A percentile compares a stretch with the other conserved stretches of the same genome.
phyloP scores from a whole-genome alignment of 202 grass and related monocot genomes.

The Schoenoplectus tabernaemontani region DNA sequence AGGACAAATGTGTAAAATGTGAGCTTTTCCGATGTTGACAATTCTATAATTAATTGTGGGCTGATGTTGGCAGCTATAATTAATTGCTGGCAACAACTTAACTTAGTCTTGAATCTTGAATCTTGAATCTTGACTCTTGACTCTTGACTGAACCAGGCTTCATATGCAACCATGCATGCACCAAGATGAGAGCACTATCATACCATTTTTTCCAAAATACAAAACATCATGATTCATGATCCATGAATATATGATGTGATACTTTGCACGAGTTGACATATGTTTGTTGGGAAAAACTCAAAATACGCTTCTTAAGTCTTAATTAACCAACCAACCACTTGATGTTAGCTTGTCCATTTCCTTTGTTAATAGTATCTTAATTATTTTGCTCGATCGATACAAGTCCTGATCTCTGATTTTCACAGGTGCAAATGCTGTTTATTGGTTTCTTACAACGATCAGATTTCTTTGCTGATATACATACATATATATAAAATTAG shows the following conservation, averaged over 20 bases:
- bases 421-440: too few relatives aligned
- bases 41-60: not conserved
- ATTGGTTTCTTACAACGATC: too few relatives aligned
- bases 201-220: not conserved
- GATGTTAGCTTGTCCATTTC: too few relatives aligned
- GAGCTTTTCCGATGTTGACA: conserved; percentile 1
- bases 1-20: not conserved
- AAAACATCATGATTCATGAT: not conserved
- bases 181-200: not conserved
- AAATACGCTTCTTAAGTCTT: too few relatives aligned
- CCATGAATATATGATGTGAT: not conserved
- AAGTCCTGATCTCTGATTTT: too few relatives aligned
- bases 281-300: not conserved
- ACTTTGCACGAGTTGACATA: not conserved
- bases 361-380: too few relatives aligned
- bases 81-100: not conserved
- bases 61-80: not conserved
- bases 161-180: not conserved
- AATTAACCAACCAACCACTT: too few relatives aligned
- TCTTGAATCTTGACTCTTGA: too few relatives aligned
- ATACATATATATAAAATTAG: not conserved
- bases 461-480: not conserved
- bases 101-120: too few relatives aligned
- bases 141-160: not conserved
- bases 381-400: too few relatives aligned